A percentile compares a stretch with the other conserved stretches of the same genome.
These are phyloP conservation scores for Dioszegia crocea DNA, from an alignment of 768 basidiomycete species.

Conservation along the genomic window DNA sequence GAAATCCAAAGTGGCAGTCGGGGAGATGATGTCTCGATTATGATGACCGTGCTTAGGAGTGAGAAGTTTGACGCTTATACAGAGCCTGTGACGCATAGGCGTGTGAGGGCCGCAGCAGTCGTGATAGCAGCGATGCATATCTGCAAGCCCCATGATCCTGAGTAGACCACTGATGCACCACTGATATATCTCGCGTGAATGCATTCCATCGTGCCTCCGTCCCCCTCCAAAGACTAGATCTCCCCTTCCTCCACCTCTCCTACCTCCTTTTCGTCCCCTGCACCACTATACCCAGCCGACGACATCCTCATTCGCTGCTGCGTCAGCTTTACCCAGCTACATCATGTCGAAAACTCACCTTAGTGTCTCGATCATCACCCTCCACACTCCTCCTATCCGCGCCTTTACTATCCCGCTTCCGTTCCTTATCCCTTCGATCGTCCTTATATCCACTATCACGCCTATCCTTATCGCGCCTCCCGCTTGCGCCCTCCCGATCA, in stretches of 20 bases:
- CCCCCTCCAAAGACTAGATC: no score
- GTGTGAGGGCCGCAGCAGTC: no score
- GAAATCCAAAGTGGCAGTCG: no score
- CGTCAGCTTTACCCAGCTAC: slow-evolving; percentile 1
- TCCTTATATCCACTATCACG: slow-evolving; percentile 47
- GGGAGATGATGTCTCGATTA: no score
- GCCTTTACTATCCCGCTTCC: slow-evolving; percentile 48
- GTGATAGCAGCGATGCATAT: no score
- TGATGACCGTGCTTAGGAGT: no score
- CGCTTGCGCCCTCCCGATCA: slow-evolving; percentile 22
- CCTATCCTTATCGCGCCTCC: background rate
- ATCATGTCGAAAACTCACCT: slow-evolving; percentile 19
- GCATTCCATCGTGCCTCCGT: no score
- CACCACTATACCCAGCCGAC: background rate
- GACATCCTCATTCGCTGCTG: slow-evolving; percentile 29
- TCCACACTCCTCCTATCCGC: slow-evolving; percentile 1
- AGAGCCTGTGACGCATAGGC: no score
- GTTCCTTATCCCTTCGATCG: slow-evolving; percentile 49
- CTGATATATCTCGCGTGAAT: no score
- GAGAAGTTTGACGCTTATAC: no score
- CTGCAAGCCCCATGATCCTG: no score
- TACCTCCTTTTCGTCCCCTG: slow-evolving; percentile 8
- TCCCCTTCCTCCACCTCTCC: slow-evolving; percentile 42
- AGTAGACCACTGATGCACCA: no score
- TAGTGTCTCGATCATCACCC: slow-evolving; percentile 19